These are phyloP conservation scores for Blastobotrys terrestris DNA, from an alignment of 805 yeast species.

Conservation along the genomic window DNA sequence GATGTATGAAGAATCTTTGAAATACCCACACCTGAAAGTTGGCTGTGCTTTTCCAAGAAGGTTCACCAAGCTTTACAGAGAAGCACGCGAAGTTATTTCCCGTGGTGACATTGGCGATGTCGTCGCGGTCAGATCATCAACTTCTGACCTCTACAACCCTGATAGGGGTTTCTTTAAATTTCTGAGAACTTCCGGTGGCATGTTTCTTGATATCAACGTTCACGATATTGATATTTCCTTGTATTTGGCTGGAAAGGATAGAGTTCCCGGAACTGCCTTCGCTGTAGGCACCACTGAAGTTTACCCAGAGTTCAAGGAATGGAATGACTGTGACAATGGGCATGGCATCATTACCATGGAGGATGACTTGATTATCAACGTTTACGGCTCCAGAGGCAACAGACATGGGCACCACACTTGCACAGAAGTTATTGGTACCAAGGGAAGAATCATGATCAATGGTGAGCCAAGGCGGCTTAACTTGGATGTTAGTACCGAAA, in stretches of 20 bases:
- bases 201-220: slow-evolving; percentile 19
- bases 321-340: slow-evolving; percentile 21
- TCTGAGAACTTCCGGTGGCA: slow-evolving; percentile 20
- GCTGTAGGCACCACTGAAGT: slow-evolving; percentile 19
- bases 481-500: slow-evolving; percentile 13
- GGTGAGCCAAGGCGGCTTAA: slow-evolving; percentile 13
- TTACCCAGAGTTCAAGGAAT: slow-evolving; percentile 17
- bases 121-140: slow-evolving; percentile 14
- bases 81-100: slow-evolving; percentile 8
- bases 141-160: slow-evolving; percentile 10
- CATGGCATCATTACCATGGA: slow-evolving; percentile 16
- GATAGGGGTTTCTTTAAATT: slow-evolving; percentile 13
- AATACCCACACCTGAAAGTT: slow-evolving; percentile 11
- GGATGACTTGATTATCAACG: slow-evolving; percentile 8
- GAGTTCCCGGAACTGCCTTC: slow-evolving; percentile 15
- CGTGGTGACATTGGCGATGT: slow-evolving; percentile 16
- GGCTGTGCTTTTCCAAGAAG: slow-evolving; percentile 17
- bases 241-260: slow-evolving; percentile 16
- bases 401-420: slow-evolving; percentile 19
- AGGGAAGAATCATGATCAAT: slow-evolving; percentile 16
- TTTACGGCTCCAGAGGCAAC: slow-evolving; percentile 16
- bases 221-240: slow-evolving; percentile 20
- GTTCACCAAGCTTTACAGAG: slow-evolving; percentile 6
- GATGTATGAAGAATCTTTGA: slow-evolving; percentile 12
- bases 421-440: slow-evolving; percentile 18